Percentiles rank a stretch among this genome's conserved stretches.
Conservation (phyloP, 345 rosid genomes). For the Melastoma malabathricum region DNA sequence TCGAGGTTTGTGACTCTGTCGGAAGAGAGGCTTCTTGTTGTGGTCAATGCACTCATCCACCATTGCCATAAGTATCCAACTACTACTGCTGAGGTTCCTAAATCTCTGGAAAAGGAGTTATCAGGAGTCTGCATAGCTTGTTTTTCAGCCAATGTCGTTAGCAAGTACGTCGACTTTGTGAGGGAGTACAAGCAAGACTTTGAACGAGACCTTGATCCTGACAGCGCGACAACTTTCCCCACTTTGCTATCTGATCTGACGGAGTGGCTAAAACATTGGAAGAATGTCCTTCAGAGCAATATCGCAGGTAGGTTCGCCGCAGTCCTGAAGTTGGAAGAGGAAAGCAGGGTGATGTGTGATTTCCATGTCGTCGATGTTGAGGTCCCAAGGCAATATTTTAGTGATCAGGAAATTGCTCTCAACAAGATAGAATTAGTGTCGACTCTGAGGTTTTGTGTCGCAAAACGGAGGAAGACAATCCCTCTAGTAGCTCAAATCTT, state of each 20-base stretch:
- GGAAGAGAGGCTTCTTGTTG: constrained; percentile 95
- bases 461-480: constrained; percentile 16
- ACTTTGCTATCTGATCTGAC: constrained; percentile 86
- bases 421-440: no score
- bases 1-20: constrained; percentile 92
- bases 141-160: constrained; percentile 96
- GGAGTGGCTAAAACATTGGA: constrained; percentile 84
- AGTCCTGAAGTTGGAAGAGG: constrained; percentile 91
- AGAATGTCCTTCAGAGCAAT: constrained; percentile 91
- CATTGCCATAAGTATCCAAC: constrained; percentile 98
- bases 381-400: constrained; percentile 96
- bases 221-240: constrained; percentile 84
- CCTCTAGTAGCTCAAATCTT: constrained; percentile 27
- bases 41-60: constrained; percentile 91
- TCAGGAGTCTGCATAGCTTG: constrained; percentile 98
- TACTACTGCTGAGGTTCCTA: constrained; percentile 95
- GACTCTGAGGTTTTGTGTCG: constrained; percentile 12
- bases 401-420: constrained; percentile 82
- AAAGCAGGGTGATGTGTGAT: constrained; percentile 83
- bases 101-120: constrained; percentile 92
- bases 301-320: constrained; percentile 96
- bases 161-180: constrained; percentile 93
- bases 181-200: constrained; percentile 95
- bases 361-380: constrained; percentile 96
- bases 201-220: constrained; percentile 97